Conservation (phyloP, 495 filamentous ascomycete species). For the Daldinia grandis region DNA sequence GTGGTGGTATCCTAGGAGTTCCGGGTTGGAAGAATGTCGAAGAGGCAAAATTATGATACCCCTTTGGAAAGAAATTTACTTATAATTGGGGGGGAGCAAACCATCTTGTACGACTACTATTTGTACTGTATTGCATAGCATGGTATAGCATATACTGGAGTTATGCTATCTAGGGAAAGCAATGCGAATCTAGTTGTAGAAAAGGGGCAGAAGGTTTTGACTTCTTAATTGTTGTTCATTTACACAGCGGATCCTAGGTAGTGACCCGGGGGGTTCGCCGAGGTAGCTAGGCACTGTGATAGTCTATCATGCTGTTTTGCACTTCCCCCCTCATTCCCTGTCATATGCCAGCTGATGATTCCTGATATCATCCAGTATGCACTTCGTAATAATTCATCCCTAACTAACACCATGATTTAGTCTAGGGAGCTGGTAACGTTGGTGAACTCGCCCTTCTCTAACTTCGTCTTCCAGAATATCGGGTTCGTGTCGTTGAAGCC, state of each 20-base stretch:
- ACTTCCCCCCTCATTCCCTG: not conserved
- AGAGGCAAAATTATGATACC: conserved; percentile 11
- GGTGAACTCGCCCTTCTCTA: conserved; percentile 97
- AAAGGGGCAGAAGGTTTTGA: conserved; percentile 10
- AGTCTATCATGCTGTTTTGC: conserved; percentile 38
- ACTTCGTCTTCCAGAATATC: conserved; percentile 99
- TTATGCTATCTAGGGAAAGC: conserved; percentile 1
- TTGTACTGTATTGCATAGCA: conserved; percentile 20
- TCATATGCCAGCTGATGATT: not conserved
- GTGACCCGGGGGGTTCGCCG: conserved; percentile 14
- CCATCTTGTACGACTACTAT: conserved; percentile 11
- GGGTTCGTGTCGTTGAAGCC: conserved; percentile 95
- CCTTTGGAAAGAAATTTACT: not conserved
- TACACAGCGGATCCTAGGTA: conserved; percentile 17
- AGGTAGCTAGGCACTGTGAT: conserved; percentile 30
- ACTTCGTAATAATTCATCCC: not conserved
- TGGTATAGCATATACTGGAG: conserved; percentile 19
- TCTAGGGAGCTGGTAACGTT: conserved; percentile 87
- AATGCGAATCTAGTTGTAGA: not conserved
- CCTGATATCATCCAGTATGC: not conserved
- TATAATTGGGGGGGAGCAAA: not conserved
- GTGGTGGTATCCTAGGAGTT: conserved; percentile 60
- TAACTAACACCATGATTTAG: conserved; percentile 35
- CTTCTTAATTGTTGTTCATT: conserved; percentile 41
- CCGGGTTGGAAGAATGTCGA: conserved; percentile 49